Conservation (phyloP, 495 filamentous ascomycete species). For the Tuber indicum region DNA sequence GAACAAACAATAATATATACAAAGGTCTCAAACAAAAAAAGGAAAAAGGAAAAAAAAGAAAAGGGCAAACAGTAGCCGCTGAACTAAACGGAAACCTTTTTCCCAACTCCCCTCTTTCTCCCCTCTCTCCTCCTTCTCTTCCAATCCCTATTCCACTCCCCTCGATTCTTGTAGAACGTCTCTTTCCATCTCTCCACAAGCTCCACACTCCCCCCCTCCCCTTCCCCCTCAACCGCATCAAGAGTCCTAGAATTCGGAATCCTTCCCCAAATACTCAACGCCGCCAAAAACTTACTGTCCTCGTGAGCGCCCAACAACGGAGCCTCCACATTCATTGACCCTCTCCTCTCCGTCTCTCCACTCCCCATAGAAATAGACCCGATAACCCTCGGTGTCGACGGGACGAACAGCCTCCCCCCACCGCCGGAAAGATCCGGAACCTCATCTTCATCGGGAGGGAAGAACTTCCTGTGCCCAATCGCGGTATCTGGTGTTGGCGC, state of each 20-base stretch:
- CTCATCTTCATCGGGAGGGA: conserved; percentile 39
- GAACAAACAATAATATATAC: neutral
- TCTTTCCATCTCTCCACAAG: conserved; percentile 57
- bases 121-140: conserved; percentile 76
- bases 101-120: conserved; percentile 61
- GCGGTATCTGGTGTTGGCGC: conserved; percentile 94
- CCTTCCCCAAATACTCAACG: conserved; percentile 37
- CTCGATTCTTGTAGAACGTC: conserved; percentile 87
- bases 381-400: conserved; percentile 15
- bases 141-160: conserved; percentile 85
- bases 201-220: conserved; percentile 45
- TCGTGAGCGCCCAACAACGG: conserved; percentile 31
- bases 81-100: neutral
- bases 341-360: neutral
- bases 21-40: neutral
- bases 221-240: conserved; percentile 37
- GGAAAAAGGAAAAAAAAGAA: neutral
- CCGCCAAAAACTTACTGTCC: conserved; percentile 34
- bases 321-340: conserved; percentile 17
- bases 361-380: conserved; percentile 15
- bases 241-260: conserved; percentile 31
- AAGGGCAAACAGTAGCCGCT: neutral
- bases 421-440: conserved; percentile 5
- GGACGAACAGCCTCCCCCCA: conserved; percentile 18
- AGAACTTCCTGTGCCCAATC: conserved; percentile 54